Conservation (phyloP, 257 asterid genomes). For the Handroanthus guayacan region DNA sequence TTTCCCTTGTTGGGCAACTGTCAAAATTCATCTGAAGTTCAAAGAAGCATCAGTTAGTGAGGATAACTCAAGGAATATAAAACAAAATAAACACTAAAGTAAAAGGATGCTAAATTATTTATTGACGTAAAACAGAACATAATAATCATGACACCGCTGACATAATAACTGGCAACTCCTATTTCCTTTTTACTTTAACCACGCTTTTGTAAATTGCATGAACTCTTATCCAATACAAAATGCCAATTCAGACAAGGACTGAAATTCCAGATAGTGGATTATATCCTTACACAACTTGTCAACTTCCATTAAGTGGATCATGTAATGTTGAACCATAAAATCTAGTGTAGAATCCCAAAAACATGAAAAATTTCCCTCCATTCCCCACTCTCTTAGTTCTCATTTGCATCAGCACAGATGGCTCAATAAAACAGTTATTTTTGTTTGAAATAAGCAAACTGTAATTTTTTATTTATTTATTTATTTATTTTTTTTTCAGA, state of each 20-base stretch:
- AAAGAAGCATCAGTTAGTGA: conserved; percentile 37
- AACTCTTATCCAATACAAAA: neutral
- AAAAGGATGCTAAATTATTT: neutral
- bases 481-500: neutral
- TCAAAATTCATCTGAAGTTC: conserved; percentile 84
- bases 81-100: neutral
- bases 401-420: conserved; percentile 31
- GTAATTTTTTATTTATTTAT: neutral
- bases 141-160: neutral
- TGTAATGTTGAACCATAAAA: conserved; percentile 21
- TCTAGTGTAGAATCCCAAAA: conserved; percentile 3
- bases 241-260: neutral
- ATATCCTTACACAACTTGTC: conserved; percentile 16
- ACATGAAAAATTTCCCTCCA: neutral
- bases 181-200: neutral
- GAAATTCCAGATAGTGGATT: neutral
- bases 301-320: conserved; percentile 13
- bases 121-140: conserved; percentile 16
- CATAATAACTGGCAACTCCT: neutral
- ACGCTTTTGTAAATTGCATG: neutral
- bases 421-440: conserved; percentile 23
- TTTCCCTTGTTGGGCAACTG: conserved; percentile 90
- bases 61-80: neutral
- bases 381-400: conserved; percentile 23
- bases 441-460: conserved; percentile 4